phyloP scores from a whole-genome alignment of 1,284 basidiomycete species.

The Marasmius oreades region DNA sequence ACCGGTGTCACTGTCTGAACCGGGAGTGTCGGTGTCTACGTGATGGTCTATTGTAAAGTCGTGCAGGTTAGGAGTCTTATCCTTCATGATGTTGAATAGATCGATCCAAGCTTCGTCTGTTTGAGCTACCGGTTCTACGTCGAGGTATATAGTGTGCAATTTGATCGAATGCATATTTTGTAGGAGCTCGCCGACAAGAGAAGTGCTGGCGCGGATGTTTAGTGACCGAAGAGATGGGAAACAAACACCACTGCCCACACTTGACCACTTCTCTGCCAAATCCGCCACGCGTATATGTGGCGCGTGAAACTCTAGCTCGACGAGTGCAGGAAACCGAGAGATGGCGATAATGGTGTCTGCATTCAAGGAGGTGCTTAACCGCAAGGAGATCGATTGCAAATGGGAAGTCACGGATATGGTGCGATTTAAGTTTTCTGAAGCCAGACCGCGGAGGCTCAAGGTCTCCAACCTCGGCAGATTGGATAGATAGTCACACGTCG shows the following conservation, averaged over 20 bases:
- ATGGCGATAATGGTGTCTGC: conserved; percentile 38
- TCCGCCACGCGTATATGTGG: conserved; percentile 35
- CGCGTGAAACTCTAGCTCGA: conserved; percentile 47
- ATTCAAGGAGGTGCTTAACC: conserved; percentile 38
- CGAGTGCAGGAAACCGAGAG: conserved; percentile 38
- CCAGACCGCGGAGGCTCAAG: conserved; percentile 45
- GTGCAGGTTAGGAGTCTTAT: conserved; percentile 31
- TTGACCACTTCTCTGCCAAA: conserved; percentile 21
- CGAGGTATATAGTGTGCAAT: conserved; percentile 38
- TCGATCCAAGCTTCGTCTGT: conserved; percentile 33
- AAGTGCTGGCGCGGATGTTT: conserved; percentile 38
- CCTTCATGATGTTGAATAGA: conserved; percentile 35
- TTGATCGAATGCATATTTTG: conserved; percentile 26
- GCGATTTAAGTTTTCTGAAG: conserved; percentile 31
- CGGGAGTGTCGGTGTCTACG: conserved; percentile 28
- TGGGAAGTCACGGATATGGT: conserved; percentile 34
- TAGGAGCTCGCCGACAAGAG: conserved; percentile 36
- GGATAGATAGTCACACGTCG: conserved; percentile 26
- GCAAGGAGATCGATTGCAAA: conserved; percentile 41
- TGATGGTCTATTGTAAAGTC: conserved; percentile 45
- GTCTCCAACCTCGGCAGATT: conserved; percentile 30
- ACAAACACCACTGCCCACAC: not conserved
- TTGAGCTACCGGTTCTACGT: conserved; percentile 35
- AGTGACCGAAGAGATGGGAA: conserved; percentile 44
- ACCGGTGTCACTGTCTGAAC: conserved; percentile 13